phyloP scores from a whole-genome alignment of 2,329 filamentous ascomycete genomes.

The Neofusicoccum sp. region DNA sequence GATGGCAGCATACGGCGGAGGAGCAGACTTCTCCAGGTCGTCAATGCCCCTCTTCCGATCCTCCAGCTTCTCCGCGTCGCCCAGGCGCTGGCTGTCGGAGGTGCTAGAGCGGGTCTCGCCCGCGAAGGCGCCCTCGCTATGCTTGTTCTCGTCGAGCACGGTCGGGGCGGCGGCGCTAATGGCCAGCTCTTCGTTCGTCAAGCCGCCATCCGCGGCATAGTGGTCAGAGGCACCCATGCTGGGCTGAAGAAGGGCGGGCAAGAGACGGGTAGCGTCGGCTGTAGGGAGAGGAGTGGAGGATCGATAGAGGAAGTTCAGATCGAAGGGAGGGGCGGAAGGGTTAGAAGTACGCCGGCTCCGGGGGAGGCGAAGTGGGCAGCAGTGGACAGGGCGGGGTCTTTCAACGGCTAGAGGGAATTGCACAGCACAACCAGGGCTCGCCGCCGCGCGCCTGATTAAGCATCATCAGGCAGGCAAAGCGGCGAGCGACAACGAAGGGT shows the following conservation, averaged over 20 bases:
- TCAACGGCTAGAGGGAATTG: not conserved
- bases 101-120: constrained; percentile 20
- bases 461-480: constrained; percentile 6
- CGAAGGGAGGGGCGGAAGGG: constrained; percentile 13
- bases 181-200: not conserved
- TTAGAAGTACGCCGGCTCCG: not conserved
- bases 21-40: constrained; percentile 1
- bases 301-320: constrained; percentile 15
- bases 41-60: constrained; percentile 10
- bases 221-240: constrained; percentile 19
- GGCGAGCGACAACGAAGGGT: not conserved
- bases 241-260: not conserved
- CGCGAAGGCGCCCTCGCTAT: not conserved
- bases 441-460: not conserved
- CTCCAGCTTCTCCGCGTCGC: constrained; percentile 1
- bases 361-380: constrained; percentile 13
- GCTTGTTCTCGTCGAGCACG: constrained; percentile 14
- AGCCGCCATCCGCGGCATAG: not conserved
- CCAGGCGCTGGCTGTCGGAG: constrained; percentile 13
- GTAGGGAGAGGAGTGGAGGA: constrained; percentile 6
- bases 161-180: constrained; percentile 16
- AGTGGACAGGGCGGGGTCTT: constrained; percentile 3
- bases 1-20: constrained; percentile 8
- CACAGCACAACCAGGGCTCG: not conserved
- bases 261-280: not conserved